Evolutionary conservation across 2,329 filamentous ascomycete species (phyloP).

Genomic region (Sordariomycetes sp.): DNA sequence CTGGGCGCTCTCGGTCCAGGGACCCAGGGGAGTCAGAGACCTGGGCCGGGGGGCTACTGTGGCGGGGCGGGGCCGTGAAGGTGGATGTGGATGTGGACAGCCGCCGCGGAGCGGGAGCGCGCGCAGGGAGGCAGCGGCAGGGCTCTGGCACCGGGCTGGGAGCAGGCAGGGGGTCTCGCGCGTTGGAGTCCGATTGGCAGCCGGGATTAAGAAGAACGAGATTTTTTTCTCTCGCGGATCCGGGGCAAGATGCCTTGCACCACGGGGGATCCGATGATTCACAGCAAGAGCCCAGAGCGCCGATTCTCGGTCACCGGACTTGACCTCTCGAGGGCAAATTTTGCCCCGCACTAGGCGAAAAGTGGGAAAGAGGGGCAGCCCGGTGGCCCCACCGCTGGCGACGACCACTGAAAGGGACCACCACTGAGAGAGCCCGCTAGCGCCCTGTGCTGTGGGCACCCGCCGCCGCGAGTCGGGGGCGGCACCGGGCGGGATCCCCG

Average conservation of each 20-base stretch:
- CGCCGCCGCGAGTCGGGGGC: background rate
- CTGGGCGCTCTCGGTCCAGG: background rate
- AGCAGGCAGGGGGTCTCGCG: background rate
- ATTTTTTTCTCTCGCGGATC: too few species aligned
- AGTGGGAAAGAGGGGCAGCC: background rate
- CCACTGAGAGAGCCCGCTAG: background rate
- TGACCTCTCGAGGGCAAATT: background rate
- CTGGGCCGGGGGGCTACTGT: background rate
- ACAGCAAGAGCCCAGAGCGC: background rate
- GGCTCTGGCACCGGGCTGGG: background rate
- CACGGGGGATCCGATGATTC: background rate
- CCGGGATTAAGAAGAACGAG: background rate
- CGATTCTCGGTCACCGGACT: conserved; percentile 2
- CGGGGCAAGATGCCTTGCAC: too few species aligned
- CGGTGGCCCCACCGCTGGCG: background rate
- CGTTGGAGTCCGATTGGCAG: background rate
- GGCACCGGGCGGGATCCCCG: background rate
- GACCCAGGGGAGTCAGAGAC: background rate
- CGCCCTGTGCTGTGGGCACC: background rate
- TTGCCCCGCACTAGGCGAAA: conserved; percentile 4
- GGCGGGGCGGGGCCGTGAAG: background rate
- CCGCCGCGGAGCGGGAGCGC: background rate
- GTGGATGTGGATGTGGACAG: background rate
- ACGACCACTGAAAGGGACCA: background rate
- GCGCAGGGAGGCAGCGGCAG: background rate